Percentiles rank a stretch among this genome's conserved stretches.
phyloP scores from a whole-genome alignment of 257 asterid genomes.

The Jasminum sambac region DNA sequence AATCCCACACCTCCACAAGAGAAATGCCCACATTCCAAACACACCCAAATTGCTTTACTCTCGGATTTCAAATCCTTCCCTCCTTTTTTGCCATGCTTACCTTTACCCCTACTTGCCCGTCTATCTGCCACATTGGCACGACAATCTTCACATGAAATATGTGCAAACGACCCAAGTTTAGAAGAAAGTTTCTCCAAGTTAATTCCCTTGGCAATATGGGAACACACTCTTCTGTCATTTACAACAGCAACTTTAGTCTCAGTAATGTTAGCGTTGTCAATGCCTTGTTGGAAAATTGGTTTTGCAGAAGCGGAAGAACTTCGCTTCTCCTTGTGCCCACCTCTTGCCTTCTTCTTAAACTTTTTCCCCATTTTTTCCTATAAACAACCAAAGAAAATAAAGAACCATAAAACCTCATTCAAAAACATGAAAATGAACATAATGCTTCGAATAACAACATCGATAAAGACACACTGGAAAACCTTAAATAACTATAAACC shows the following conservation, averaged over 20 bases:
- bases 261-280: slow-evolving; percentile 33
- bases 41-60: slow-evolving; percentile 74
- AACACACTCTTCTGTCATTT: slow-evolving; percentile 54
- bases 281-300: slow-evolving; percentile 26
- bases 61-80: slow-evolving; percentile 45
- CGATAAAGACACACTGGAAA: slow-evolving; percentile 1
- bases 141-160: slow-evolving; percentile 70
- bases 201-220: slow-evolving; percentile 64
- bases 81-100: slow-evolving; percentile 69
- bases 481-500: not conserved
- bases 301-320: slow-evolving; percentile 36
- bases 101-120: slow-evolving; percentile 54
- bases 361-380: slow-evolving; percentile 82
- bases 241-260: slow-evolving; percentile 34
- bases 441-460: slow-evolving; percentile 2
- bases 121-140: slow-evolving; percentile 56
- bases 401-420: slow-evolving; percentile 15
- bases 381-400: slow-evolving; percentile 25
- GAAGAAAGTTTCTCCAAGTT: slow-evolving; percentile 57
- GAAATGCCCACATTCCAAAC: slow-evolving; percentile 78
- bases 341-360: slow-evolving; percentile 62
- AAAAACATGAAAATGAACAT: not conserved
- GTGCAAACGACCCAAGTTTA: slow-evolving; percentile 46
- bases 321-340: slow-evolving; percentile 60
- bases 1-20: slow-evolving; percentile 90